Percentiles rank a stretch among this genome's conserved stretches.
Conservation (phyloP, 257 asterid genomes). For the Agastache rugosa region DNA sequence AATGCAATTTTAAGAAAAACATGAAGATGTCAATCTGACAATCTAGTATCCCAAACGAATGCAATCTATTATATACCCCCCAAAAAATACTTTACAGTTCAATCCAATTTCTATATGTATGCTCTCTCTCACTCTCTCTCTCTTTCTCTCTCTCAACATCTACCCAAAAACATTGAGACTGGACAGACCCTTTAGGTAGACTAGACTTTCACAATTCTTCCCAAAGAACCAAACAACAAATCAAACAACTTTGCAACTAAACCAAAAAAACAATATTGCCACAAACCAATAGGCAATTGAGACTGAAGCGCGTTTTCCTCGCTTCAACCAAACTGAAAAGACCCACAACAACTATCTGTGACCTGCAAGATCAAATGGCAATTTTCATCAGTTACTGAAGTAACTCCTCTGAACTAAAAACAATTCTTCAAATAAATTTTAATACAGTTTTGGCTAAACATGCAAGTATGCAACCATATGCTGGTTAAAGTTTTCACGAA, state of each 20-base stretch:
- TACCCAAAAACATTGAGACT: conserved; percentile 32
- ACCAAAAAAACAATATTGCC: conserved; percentile 30
- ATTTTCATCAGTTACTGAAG: conserved; percentile 13
- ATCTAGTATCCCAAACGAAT: neutral
- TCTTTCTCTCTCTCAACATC: conserved; percentile 13
- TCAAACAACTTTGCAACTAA: conserved; percentile 33
- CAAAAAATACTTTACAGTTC: conserved; percentile 35
- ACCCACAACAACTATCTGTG: conserved; percentile 32
- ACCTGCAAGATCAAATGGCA: conserved; percentile 43
- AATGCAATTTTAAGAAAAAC: conserved; percentile 16
- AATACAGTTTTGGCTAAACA: neutral
- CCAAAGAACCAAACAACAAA: conserved; percentile 37
- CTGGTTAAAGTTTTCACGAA: neutral
- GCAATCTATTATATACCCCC: neutral
- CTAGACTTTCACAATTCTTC: conserved; percentile 27
- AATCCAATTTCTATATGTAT: conserved; percentile 38
- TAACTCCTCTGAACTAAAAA: neutral
- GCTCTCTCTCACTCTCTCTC: conserved; percentile 26
- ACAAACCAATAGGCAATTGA: conserved; percentile 28
- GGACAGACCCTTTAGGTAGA: conserved; percentile 29
- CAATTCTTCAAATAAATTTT: neutral
- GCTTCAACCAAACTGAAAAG: conserved; percentile 41
- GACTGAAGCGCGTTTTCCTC: conserved; percentile 33
- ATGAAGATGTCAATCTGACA: neutral
- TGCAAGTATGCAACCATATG: neutral